These are phyloP conservation scores for Candida berthetii DNA, from an alignment of 805 yeast genomes.

Conservation along the genomic window DNA sequence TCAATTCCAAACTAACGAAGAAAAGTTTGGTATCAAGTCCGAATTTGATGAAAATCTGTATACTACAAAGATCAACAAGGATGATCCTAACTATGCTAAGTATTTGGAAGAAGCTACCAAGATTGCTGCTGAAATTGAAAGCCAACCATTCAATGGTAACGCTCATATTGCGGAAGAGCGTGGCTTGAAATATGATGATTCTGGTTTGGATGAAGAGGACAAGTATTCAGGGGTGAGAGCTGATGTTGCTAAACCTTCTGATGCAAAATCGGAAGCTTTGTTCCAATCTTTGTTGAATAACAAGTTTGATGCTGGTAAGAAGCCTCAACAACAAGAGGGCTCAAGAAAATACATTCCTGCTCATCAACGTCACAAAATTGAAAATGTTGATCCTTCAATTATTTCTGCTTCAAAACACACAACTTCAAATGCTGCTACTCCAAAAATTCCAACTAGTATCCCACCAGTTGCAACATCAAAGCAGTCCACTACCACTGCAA, in stretches of 20 bases:
- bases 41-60: conserved; percentile 79
- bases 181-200: conserved; percentile 69
- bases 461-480: conserved; percentile 23
- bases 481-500: not conserved
- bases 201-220: conserved; percentile 92
- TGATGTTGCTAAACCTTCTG: conserved; percentile 21
- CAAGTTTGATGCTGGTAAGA: conserved; percentile 38
- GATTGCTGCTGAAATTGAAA: conserved; percentile 80
- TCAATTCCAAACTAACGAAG: conserved; percentile 88
- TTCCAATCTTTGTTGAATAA: conserved; percentile 21
- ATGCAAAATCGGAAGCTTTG: conserved; percentile 14
- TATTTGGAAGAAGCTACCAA: conserved; percentile 66
- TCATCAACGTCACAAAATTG: conserved; percentile 42
- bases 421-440: not conserved
- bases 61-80: conserved; percentile 69
- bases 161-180: conserved; percentile 90
- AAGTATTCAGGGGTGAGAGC: conserved; percentile 90
- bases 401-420: conserved; percentile 37
- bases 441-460: conserved; percentile 5
- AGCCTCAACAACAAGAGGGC: conserved; percentile 9
- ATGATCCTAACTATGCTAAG: conserved; percentile 66
- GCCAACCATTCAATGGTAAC: conserved; percentile 56
- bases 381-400: conserved; percentile 57
- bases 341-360: conserved; percentile 50
- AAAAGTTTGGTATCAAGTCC: conserved; percentile 82